Percentiles rank a stretch among this genome's conserved stretches.
These are phyloP conservation scores for Priceomyces melissophilus DNA, from an alignment of 805 yeast species.

Conservation along the genomic window DNA sequence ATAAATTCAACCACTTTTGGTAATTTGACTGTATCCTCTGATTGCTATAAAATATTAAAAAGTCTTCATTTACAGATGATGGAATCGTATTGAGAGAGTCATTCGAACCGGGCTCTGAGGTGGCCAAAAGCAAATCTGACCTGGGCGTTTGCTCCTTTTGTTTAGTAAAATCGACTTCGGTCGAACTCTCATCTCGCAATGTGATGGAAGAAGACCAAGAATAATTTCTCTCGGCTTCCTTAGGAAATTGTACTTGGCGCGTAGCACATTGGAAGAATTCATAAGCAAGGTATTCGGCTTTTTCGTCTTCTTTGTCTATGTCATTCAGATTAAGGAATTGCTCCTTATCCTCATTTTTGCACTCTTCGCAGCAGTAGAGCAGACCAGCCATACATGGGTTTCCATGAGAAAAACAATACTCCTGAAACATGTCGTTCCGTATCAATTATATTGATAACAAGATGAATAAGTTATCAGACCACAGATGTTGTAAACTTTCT, in stretches of 20 bases:
- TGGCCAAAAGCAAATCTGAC: neutral
- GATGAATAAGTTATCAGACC: neutral
- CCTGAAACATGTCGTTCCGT: constrained; percentile 13
- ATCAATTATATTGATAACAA: neutral
- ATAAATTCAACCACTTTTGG: constrained; percentile 21
- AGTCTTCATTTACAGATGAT: constrained; percentile 2
- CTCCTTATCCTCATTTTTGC: constrained; percentile 14
- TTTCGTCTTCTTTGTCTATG: neutral
- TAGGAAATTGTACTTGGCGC: constrained; percentile 5
- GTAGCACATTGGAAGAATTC: constrained; percentile 17
- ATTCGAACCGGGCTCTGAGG: neutral
- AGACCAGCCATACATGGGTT: constrained; percentile 16
- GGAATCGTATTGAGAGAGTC: neutral
- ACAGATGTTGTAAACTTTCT: neutral
- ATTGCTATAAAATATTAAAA: constrained; percentile 11
- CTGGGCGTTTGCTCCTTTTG: constrained; percentile 2
- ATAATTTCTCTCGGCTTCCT: constrained; percentile 1
- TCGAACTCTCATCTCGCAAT: constrained; percentile 1
- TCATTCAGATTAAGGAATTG: constrained; percentile 2
- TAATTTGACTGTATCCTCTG: constrained; percentile 19
- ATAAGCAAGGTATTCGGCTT: constrained; percentile 8
- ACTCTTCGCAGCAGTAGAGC: constrained; percentile 18
- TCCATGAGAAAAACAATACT: constrained; percentile 20
- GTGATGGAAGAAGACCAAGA: constrained; percentile 1
- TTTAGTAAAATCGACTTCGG: neutral